Evolutionary conservation across 192 early-diverging fungal species (phyloP).

Genomic region (Coemansia sp.): DNA sequence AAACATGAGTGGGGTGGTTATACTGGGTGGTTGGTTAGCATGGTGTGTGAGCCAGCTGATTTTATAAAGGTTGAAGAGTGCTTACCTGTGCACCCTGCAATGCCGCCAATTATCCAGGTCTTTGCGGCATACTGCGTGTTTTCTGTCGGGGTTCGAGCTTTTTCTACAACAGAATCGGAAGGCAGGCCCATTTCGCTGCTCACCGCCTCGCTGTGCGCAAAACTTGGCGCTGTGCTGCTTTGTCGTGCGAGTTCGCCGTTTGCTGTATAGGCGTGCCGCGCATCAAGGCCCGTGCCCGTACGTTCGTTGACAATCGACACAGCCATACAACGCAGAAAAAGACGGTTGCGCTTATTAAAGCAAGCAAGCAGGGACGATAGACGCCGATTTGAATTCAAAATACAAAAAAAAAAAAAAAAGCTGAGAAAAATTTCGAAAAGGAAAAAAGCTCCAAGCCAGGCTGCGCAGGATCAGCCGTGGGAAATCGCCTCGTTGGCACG

Average conservation of each 20-base stretch:
- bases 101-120: constrained; percentile 41
- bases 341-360: no score
- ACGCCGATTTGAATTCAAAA: background rate
- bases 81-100: constrained; percentile 54
- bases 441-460: background rate
- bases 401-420: background rate
- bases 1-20: no score
- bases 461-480: background rate
- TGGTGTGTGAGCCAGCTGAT: no score
- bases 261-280: background rate
- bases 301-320: background rate
- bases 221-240: background rate
- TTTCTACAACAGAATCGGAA: background rate
- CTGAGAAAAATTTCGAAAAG: background rate
- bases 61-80: no score
- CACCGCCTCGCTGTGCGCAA: background rate
- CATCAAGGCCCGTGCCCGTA: background rate
- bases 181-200: background rate
- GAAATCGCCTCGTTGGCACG: background rate
- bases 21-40: no score
- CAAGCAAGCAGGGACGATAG: no score
- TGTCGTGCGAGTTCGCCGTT: background rate
- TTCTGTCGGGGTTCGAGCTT: constrained; percentile 1
- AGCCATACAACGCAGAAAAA: background rate
- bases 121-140: constrained; percentile 29